These are phyloP conservation scores for Protoeuglena noctilucae DNA, from an alignment of 139 green algal species.

Conservation along the genomic window DNA sequence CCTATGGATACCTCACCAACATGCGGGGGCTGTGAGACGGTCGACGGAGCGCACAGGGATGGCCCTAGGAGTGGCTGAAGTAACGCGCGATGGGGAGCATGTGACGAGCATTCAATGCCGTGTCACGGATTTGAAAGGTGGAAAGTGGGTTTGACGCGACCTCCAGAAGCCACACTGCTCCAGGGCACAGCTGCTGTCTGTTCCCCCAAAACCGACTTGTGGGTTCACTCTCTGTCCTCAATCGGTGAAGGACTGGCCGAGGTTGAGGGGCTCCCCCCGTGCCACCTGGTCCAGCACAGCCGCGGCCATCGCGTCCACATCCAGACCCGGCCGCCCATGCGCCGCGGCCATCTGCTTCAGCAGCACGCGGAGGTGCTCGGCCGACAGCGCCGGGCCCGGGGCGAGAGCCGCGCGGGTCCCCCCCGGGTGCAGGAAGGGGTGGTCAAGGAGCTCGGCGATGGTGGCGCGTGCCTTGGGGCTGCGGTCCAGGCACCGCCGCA, in stretches of 20 bases:
- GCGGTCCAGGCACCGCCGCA: conserved; percentile 68
- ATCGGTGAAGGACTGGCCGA: background rate
- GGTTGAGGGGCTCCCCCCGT: background rate
- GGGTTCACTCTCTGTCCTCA: too few relatives aligned
- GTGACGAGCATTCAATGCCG: too few relatives aligned
- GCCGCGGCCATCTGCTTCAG: background rate
- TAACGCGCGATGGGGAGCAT: too few relatives aligned
- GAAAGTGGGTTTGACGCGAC: too few relatives aligned
- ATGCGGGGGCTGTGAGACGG: too few relatives aligned
- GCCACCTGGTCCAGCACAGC: background rate
- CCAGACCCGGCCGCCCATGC: background rate
- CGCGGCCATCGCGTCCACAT: conserved; percentile 11
- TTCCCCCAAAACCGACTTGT: too few relatives aligned
- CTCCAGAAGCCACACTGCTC: too few relatives aligned
- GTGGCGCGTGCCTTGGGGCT: conserved; percentile 58
- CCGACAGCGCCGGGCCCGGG: conserved; percentile 1
- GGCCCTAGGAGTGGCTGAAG: too few relatives aligned
- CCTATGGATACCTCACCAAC: conserved; percentile 53
- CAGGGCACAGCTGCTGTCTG: too few relatives aligned
- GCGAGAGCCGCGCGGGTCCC: conserved; percentile 1
- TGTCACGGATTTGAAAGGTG: too few relatives aligned
- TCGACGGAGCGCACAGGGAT: too few relatives aligned
- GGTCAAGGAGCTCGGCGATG: conserved; percentile 73
- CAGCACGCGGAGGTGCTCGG: background rate
- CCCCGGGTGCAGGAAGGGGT: conserved; percentile 64